These are phyloP conservation scores for Diaporthe sp. DNA, from an alignment of 2,329 filamentous ascomycete genomes.

Conservation along the genomic window DNA sequence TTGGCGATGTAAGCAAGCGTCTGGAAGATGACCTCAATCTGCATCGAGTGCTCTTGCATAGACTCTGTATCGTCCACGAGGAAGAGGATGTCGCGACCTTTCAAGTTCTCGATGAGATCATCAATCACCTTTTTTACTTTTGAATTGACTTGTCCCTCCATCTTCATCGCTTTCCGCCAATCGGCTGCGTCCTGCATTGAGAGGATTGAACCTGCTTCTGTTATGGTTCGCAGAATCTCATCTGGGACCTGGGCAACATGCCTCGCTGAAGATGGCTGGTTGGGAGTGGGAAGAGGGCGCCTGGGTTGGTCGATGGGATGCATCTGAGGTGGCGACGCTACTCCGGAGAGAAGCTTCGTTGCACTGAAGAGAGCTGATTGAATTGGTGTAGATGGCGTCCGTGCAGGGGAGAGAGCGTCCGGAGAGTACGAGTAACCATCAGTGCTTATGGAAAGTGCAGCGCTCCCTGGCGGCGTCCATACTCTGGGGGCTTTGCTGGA, in stretches of 20 bases:
- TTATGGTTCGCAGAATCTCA: too few species aligned
- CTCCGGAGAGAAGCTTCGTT: background rate
- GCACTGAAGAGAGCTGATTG: background rate
- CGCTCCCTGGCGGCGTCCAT: background rate
- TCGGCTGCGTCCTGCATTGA: background rate
- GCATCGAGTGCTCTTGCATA: background rate
- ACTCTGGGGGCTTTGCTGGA: background rate
- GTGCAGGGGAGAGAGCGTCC: background rate
- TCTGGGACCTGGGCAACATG: background rate
- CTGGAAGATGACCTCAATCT: background rate
- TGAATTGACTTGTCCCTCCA: background rate
- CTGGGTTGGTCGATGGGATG: background rate
- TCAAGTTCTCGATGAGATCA: background rate
- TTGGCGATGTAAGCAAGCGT: background rate
- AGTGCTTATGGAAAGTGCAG: background rate
- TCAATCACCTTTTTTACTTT: background rate
- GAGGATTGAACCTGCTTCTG: background rate
- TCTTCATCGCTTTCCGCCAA: background rate
- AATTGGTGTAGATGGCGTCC: background rate
- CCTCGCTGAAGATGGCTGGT: background rate
- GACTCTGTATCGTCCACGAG: constrained; percentile 3
- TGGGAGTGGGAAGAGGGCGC: background rate
- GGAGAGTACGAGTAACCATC: background rate
- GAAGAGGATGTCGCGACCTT: background rate
- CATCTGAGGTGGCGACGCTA: background rate